phyloP scores from a whole-genome alignment of 2,329 filamentous ascomycete species.

The Shiraia sp. region DNA sequence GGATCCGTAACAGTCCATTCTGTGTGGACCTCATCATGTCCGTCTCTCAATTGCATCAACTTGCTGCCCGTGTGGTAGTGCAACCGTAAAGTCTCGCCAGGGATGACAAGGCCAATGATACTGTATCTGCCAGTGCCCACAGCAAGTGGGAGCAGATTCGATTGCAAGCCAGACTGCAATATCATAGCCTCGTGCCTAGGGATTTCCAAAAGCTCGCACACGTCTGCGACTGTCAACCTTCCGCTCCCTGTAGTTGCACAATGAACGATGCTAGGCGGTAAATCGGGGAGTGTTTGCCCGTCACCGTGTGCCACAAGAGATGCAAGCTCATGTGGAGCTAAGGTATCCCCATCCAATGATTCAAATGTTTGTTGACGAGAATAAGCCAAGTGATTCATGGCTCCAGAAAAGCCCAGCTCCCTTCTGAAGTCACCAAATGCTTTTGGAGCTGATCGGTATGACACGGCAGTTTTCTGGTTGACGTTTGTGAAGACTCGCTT shows the following conservation, averaged over 20 bases:
- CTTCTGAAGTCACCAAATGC: slow-evolving; percentile 21
- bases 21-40: slow-evolving; percentile 28
- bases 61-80: slow-evolving; percentile 37
- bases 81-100: slow-evolving; percentile 51
- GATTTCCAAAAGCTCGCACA: slow-evolving; percentile 43
- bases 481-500: slow-evolving; percentile 19
- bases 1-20: slow-evolving; percentile 35
- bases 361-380: slow-evolving; percentile 6
- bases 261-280: slow-evolving; percentile 36
- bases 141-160: slow-evolving; percentile 45
- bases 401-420: slow-evolving; percentile 18
- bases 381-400: slow-evolving; percentile 8
- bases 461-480: slow-evolving; percentile 8
- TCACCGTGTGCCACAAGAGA: slow-evolving; percentile 34
- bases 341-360: slow-evolving; percentile 14
- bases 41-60: slow-evolving; percentile 35
- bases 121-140: slow-evolving; percentile 66
- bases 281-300: slow-evolving; percentile 19
- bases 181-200: slow-evolving; percentile 46
- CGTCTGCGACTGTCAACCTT: slow-evolving; percentile 39
- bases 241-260: slow-evolving; percentile 41
- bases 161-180: slow-evolving; percentile 53
- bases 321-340: slow-evolving; percentile 27
- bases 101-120: slow-evolving; percentile 70
- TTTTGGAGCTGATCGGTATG: slow-evolving; percentile 18